These are phyloP conservation scores for Hibiscus trionum DNA, from an alignment of 345 rosid species.

Conservation along the genomic window DNA sequence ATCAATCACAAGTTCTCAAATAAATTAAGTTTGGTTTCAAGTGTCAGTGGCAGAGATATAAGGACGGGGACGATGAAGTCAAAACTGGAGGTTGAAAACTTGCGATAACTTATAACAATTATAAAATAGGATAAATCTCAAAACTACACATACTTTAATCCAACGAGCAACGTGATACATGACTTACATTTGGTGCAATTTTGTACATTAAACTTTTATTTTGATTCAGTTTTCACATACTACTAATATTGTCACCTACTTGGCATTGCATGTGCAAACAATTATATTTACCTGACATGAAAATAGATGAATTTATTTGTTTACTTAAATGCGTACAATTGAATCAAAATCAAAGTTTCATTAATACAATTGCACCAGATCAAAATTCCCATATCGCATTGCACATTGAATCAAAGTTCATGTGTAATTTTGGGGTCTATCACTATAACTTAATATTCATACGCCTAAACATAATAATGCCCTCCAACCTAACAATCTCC, in stretches of 20 bases:
- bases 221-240: background rate
- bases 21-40: background rate
- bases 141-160: background rate
- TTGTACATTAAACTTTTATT: background rate
- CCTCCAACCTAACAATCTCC: background rate
- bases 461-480: background rate
- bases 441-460: background rate
- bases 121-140: background rate
- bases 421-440: background rate
- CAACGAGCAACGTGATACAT: background rate
- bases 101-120: background rate
- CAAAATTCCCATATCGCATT: background rate
- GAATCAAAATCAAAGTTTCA: background rate
- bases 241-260: background rate
- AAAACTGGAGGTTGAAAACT: background rate
- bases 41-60: background rate
- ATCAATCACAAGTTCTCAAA: constrained; percentile 3
- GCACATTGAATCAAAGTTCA: background rate
- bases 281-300: background rate
- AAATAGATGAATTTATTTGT: background rate
- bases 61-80: background rate
- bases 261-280: background rate
- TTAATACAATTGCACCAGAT: background rate
- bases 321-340: background rate
- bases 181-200: background rate